Base-by-base conservation (phyloP, 202 grass and related monocot species). In the Sporobolus alterniflorus region DNA sequence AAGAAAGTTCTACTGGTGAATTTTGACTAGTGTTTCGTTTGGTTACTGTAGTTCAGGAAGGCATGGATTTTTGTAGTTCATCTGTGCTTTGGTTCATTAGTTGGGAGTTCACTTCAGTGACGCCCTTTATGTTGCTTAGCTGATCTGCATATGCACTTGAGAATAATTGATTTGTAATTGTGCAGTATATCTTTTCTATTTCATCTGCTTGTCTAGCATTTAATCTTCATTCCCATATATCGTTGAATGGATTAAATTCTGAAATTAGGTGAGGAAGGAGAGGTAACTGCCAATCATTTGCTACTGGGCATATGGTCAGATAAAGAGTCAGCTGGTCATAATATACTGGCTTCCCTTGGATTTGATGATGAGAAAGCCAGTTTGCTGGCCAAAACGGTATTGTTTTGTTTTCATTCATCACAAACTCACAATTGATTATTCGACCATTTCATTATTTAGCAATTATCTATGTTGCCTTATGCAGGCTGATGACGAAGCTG, bases 281-380 rank as follows among this genome's bases (percentile, higher is more conserved):
- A 99, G 72, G 87, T 99, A 90, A 96, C 93, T 2, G 88, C 88
- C 29, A 86, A 85, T 42, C 91, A 96, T 88, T 78, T 99, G 65
- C 81, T 96, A 43, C 72, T 99, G 60, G 93, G 87, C 52, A 92
- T 96, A 94, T 99, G 93, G 96, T 94, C 87, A 67, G 82, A 94
- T 79, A 96, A 89, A 88, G 87, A 94, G 76, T 92, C 91, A 73
- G 88, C 85, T 69, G 93, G 93, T 78, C 91, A 99, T 69, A 96
- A 99, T 76, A 74, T 96, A 71, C 69, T 96, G 67, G 80, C 89
- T 76, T 79, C 85, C 28, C 83, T 99, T 69, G 91, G 93, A 70
- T 99, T 99, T 86, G 80, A 99, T 85, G 85, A 91, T 84, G 64
- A 96, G 56, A 94, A 92, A 86, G 89, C 96, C 56, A 90, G 67